Evolutionary conservation across 2,329 filamentous ascomycete species (phyloP).

Genomic region (Hymenoscyphus fraxineus): DNA sequence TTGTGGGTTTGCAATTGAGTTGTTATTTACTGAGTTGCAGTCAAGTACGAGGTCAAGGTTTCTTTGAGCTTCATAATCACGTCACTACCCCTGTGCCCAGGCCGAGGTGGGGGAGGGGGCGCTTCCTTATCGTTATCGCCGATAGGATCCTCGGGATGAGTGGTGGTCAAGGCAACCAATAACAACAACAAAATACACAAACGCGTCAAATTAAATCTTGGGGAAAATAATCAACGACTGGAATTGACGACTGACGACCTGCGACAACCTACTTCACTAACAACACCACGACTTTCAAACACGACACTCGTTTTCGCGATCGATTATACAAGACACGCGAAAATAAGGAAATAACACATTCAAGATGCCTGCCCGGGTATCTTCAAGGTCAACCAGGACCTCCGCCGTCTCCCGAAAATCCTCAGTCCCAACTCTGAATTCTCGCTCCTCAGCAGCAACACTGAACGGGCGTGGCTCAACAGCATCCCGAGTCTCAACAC

Average conservation of each 20-base stretch:
- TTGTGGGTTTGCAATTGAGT: conserved; percentile 10
- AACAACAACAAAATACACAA: conserved; percentile 5
- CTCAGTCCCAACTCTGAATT: conserved; percentile 37
- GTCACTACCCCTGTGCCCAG: background rate
- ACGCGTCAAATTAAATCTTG: background rate
- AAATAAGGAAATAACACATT: background rate
- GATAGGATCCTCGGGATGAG: too few relatives aligned
- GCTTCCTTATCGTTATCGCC: background rate
- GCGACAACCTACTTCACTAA: background rate
- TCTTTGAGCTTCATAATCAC: background rate
- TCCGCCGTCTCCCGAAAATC: conserved; percentile 40
- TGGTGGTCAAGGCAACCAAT: too few relatives aligned
- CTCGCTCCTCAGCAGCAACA: conserved; percentile 38
- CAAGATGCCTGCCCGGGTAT: conserved; percentile 45
- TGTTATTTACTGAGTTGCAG: background rate
- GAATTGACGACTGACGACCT: background rate
- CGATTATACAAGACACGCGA: background rate
- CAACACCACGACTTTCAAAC: background rate
- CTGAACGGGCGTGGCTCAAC: conserved; percentile 24
- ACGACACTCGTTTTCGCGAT: background rate
- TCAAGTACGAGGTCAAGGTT: background rate
- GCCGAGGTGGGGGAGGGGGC: background rate
- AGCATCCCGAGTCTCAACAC: conserved; percentile 37
- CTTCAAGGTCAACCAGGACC: conserved; percentile 39
- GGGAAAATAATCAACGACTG: background rate